Percentiles rank a stretch among this genome's conserved stretches.
Conservation (phyloP, 805 yeast species). For the Spathaspora sp. region DNA sequence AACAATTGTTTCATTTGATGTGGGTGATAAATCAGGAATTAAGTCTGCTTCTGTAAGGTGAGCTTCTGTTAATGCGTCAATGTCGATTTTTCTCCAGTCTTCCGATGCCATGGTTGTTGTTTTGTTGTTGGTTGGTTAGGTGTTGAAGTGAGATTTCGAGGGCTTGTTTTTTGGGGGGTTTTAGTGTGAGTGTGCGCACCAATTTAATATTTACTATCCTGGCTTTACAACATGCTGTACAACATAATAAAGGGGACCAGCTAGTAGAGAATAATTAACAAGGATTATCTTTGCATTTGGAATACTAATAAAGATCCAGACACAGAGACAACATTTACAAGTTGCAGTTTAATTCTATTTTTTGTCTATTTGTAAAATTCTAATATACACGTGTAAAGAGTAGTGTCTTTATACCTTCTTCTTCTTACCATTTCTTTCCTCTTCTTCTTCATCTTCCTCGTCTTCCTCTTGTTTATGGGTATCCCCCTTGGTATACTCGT, state of each 20-base stretch:
- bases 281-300: too few relatives aligned
- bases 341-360: background rate
- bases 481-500: constrained; percentile 21
- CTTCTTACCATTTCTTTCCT: constrained; percentile 3
- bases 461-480: background rate
- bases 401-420: constrained; percentile 1
- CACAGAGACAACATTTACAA: background rate
- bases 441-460: constrained; percentile 3
- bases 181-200: background rate
- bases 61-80: constrained; percentile 84
- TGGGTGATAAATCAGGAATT: constrained; percentile 43
- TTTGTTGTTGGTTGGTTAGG: background rate
- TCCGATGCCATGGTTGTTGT: constrained; percentile 26
- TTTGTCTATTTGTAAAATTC: background rate
- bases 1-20: constrained; percentile 48
- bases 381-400: background rate
- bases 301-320: too few relatives aligned
- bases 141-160: background rate
- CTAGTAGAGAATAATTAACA: too few relatives aligned
- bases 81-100: constrained; percentile 93
- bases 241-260: too few relatives aligned
- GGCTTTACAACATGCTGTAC: too few relatives aligned
- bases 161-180: background rate
- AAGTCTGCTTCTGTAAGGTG: constrained; percentile 63
- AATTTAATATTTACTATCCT: background rate